Percentiles rank a stretch among this genome's conserved stretches.
These are phyloP conservation scores for Phytophthora pinifolia DNA, from an alignment of 352 stramenopile genomes.

Conservation along the genomic window DNA sequence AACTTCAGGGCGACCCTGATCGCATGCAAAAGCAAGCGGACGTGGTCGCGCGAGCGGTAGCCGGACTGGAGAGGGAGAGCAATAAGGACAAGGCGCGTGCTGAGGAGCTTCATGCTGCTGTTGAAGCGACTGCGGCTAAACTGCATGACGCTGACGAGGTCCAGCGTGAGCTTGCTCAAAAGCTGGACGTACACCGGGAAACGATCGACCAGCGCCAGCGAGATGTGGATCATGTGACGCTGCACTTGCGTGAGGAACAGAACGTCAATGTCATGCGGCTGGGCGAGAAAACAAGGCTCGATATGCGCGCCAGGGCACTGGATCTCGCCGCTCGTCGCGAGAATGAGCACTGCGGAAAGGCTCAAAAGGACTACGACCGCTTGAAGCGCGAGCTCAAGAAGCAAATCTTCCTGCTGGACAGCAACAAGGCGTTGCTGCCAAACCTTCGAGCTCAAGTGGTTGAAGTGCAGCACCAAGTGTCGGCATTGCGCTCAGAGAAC, in stretches of 20 bases:
- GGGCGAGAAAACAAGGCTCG: slow-evolving; percentile 67
- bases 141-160: slow-evolving; percentile 78
- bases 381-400: slow-evolving; percentile 90
- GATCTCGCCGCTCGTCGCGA: slow-evolving; percentile 58
- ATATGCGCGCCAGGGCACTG: slow-evolving; percentile 60
- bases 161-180: slow-evolving; percentile 76
- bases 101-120: slow-evolving; percentile 36
- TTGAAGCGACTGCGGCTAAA: slow-evolving; percentile 51
- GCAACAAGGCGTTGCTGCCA: slow-evolving; percentile 69
- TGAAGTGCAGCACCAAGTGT: slow-evolving; percentile 74
- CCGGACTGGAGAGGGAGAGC: slow-evolving; percentile 71
- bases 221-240: slow-evolving; percentile 88
- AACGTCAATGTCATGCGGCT: slow-evolving; percentile 77
- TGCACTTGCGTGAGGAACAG: slow-evolving; percentile 86
- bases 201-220: slow-evolving; percentile 91
- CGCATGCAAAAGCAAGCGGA: slow-evolving; percentile 86
- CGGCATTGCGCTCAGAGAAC: slow-evolving; percentile 63
- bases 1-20: slow-evolving; percentile 77
- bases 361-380: slow-evolving; percentile 81
- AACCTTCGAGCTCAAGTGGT: slow-evolving; percentile 81
- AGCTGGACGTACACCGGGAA: slow-evolving; percentile 88
- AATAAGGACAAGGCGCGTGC: slow-evolving; percentile 42
- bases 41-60: slow-evolving; percentile 79
- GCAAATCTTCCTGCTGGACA: slow-evolving; percentile 81
- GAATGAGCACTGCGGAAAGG: slow-evolving; percentile 57